phyloP scores from a whole-genome alignment of 345 rosid genomes.

The Populus deltoides region DNA sequence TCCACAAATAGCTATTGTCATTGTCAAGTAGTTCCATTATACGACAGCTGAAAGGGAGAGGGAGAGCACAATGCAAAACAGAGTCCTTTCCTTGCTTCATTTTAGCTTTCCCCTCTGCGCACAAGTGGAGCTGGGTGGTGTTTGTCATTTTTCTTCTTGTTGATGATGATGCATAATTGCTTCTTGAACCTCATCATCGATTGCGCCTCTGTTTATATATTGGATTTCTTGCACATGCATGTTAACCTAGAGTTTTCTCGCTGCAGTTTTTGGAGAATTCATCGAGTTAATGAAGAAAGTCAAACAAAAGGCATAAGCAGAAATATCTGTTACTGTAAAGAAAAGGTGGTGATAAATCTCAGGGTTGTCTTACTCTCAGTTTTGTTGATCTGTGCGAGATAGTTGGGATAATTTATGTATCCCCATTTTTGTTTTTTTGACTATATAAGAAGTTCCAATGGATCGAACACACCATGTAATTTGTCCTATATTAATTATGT shows the following conservation, averaged over 20 bases:
- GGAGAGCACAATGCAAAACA: neutral
- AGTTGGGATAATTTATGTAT: neutral
- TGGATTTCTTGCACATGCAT: neutral
- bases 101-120: neutral
- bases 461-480: neutral
- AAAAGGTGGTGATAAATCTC: neutral
- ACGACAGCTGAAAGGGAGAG: neutral
- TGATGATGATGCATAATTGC: neutral
- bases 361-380: neutral
- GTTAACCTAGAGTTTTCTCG: neutral
- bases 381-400: neutral
- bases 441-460: neutral
- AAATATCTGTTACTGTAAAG: neutral
- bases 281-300: constrained; percentile 21
- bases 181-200: neutral
- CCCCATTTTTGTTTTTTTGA: neutral
- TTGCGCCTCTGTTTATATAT: neutral
- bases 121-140: neutral
- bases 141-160: neutral
- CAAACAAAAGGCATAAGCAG: constrained; percentile 19
- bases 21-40: neutral
- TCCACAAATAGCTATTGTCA: neutral
- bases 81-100: neutral
- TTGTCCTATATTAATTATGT: neutral
- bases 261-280: constrained; percentile 32